Percentiles rank a stretch among this genome's conserved stretches.
These are phyloP conservation scores for Sclerotinia subarctica DNA, from an alignment of 2,329 filamentous ascomycete genomes.

Conservation along the genomic window DNA sequence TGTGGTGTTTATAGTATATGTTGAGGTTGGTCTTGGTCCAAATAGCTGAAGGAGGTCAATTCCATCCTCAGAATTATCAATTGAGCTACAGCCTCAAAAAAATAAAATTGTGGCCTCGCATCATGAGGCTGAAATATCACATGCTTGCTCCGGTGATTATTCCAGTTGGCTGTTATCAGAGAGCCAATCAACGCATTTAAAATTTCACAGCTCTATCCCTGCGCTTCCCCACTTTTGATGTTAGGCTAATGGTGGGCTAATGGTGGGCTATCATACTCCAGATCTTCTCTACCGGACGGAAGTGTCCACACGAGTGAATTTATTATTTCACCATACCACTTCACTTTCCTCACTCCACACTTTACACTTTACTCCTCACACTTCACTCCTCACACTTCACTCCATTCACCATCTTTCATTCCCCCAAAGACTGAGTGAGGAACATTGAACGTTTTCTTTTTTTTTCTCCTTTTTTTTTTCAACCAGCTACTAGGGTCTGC, in stretches of 20 bases:
- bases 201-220: neutral
- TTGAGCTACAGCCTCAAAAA: neutral
- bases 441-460: too few species aligned
- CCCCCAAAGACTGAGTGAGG: too few species aligned
- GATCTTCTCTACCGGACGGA: neutral
- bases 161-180: neutral
- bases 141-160: neutral
- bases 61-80: neutral
- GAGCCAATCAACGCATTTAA: neutral
- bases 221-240: neutral
- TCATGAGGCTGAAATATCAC: slow-evolving; percentile 4
- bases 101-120: slow-evolving; percentile 3
- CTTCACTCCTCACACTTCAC: neutral
- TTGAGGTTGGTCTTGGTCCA: neutral
- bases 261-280: slow-evolving; percentile 4
- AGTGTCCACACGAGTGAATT: neutral
- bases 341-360: neutral
- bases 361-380: neutral
- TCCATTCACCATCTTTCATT: too few species aligned
- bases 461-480: too few species aligned
- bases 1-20: too few species aligned
- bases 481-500: too few species aligned
- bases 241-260: neutral
- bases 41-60: neutral
- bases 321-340: neutral